These are phyloP conservation scores for Diaporthe eres DNA, from an alignment of 2,329 filamentous ascomycete genomes.

Conservation along the genomic window DNA sequence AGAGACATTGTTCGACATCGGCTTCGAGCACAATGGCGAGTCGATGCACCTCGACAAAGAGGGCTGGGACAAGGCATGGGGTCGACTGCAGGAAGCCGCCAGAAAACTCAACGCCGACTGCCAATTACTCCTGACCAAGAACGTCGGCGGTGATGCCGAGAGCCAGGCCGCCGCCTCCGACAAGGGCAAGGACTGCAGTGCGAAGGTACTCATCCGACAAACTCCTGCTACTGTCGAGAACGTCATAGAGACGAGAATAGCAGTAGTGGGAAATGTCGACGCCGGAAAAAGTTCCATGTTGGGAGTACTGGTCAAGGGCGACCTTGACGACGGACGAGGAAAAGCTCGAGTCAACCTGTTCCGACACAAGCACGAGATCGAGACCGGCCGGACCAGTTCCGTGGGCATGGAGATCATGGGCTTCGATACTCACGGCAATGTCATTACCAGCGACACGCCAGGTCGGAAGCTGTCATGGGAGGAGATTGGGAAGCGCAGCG, in stretches of 20 bases:
- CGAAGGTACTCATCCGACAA: slow-evolving; percentile 89
- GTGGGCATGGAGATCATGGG: slow-evolving; percentile 99
- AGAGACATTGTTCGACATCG: slow-evolving; percentile 92
- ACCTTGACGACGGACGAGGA: slow-evolving; percentile 93
- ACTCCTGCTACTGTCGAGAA: slow-evolving; percentile 82
- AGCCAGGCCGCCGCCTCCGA: slow-evolving; percentile 70
- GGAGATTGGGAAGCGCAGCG: slow-evolving; percentile 93
- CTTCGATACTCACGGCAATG: slow-evolving; percentile 88
- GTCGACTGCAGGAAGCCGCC: slow-evolving; percentile 75
- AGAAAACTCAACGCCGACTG: slow-evolving; percentile 79
- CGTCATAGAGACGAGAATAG: slow-evolving; percentile 95
- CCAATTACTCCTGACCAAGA: slow-evolving; percentile 88
- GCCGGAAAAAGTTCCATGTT: slow-evolving; percentile 97
- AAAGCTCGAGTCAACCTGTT: slow-evolving; percentile 96
- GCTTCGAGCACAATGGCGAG: slow-evolving; percentile 90
- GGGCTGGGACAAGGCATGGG: slow-evolving; percentile 82
- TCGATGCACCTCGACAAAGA: slow-evolving; percentile 81
- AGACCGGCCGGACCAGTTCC: slow-evolving; percentile 93
- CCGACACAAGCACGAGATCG: slow-evolving; percentile 97
- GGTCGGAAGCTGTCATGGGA: slow-evolving; percentile 94
- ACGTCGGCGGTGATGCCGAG: slow-evolving; percentile 85
- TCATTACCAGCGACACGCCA: slow-evolving; percentile 84
- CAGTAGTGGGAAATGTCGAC: slow-evolving; percentile 97
- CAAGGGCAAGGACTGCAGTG: slow-evolving; percentile 82
- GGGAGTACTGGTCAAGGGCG: slow-evolving; percentile 94